Conservation (phyloP, 108 stramenopile genomes). For the Cyclotella atomus region DNA sequence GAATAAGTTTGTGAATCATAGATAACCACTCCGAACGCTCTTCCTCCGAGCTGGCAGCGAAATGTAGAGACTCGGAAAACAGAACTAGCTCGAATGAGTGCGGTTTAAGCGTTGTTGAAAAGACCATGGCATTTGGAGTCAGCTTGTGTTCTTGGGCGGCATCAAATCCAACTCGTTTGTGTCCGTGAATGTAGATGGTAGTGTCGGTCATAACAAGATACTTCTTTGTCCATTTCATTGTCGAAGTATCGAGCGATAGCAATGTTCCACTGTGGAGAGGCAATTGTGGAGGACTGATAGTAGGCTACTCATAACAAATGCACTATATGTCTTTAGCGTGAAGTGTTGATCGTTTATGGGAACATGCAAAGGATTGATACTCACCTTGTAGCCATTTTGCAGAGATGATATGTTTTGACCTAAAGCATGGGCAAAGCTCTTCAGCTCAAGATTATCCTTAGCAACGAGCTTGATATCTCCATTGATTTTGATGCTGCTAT, state of each 20-base stretch:
- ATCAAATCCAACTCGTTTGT: conserved; percentile 30
- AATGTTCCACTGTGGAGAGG: conserved; percentile 32
- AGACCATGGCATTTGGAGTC: conserved; percentile 35
- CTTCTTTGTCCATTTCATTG: conserved; percentile 34
- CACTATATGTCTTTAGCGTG: too few species aligned
- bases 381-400: conserved; percentile 21
- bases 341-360: too few species aligned
- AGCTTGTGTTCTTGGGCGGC: conserved; percentile 9
- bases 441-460: conserved; percentile 30
- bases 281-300: conserved; percentile 29
- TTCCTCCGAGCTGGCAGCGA: conserved; percentile 15
- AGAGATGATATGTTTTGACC: conserved; percentile 15
- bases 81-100: conserved; percentile 37
- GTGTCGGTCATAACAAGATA: conserved; percentile 38
- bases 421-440: conserved; percentile 27
- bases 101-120: conserved; percentile 23
- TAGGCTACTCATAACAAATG: background rate
- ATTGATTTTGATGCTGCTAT: conserved; percentile 31
- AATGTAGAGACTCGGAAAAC: conserved; percentile 40
- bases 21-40: conserved; percentile 28
- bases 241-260: conserved; percentile 14
- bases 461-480: conserved; percentile 22
- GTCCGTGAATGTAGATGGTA: conserved; percentile 29
- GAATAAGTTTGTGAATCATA: conserved; percentile 21
- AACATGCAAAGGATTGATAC: too few species aligned